Percentiles rank a stretch among this genome's conserved stretches.
Conservation (phyloP, 176 grass and related monocot genomes). For the Avena insularis region DNA sequence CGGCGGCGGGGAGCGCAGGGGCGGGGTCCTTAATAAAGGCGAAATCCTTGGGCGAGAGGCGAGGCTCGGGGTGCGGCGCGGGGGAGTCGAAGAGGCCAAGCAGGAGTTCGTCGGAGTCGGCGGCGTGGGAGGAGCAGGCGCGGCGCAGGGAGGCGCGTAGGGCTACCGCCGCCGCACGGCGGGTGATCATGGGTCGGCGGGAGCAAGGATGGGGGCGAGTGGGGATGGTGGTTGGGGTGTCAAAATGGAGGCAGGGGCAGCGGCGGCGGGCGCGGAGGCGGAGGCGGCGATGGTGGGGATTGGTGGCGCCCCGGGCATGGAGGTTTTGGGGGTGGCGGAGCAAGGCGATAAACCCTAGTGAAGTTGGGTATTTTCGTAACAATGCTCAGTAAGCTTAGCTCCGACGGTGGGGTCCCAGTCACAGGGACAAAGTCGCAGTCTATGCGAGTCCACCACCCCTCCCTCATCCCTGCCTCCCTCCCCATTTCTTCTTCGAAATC, state of each 20-base stretch:
- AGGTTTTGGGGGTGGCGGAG: constrained; percentile 46
- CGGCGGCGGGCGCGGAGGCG: neutral
- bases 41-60: constrained; percentile 64
- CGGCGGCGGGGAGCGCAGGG: constrained; percentile 14
- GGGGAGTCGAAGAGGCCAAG: constrained; percentile 36
- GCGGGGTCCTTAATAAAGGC: constrained; percentile 61
- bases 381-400: neutral
- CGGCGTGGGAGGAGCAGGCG: constrained; percentile 37
- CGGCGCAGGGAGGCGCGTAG: constrained; percentile 46
- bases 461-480: constrained; percentile 13
- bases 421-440: neutral
- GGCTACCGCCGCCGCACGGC: constrained; percentile 42
- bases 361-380: constrained; percentile 19
- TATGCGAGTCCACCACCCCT: neutral
- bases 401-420: neutral
- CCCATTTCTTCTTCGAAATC: neutral
- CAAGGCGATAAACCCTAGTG: constrained; percentile 68
- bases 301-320: constrained; percentile 49
- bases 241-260: neutral
- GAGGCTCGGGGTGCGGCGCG: neutral
- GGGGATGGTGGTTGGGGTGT: neutral
- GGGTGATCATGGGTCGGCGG: constrained; percentile 47
- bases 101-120: constrained; percentile 30
- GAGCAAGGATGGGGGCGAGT: neutral
- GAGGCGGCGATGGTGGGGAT: neutral